These are phyloP conservation scores for Xylaria palmicola DNA, from an alignment of 495 filamentous ascomycete species.

Conservation along the genomic window DNA sequence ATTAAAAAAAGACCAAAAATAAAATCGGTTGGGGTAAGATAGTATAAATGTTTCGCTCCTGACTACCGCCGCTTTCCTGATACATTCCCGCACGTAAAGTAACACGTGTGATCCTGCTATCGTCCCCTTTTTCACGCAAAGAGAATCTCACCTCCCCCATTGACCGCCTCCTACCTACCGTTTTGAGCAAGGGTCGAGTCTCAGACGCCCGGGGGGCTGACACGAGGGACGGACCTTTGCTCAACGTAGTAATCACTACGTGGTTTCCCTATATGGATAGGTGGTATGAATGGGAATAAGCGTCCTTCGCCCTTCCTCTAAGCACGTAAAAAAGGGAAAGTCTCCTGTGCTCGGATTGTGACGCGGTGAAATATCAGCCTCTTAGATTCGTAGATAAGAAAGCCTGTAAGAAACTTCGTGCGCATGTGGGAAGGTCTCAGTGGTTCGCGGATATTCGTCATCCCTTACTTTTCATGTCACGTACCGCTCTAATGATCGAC, in stretches of 20 bases:
- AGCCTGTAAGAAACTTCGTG: neutral
- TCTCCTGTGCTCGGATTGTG: neutral
- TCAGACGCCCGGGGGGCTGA: too few species aligned
- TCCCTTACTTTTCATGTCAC: neutral
- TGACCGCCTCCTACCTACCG: neutral
- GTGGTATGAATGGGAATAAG: neutral
- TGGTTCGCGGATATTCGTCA: neutral
- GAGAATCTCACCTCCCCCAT: neutral
- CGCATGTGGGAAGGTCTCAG: neutral
- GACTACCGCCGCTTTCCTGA: too few species aligned
- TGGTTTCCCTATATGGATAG: neutral
- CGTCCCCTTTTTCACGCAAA: neutral
- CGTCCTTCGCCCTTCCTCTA: neutral
- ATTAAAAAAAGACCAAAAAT: too few species aligned
- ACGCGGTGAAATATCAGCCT: neutral
- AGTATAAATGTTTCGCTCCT: too few species aligned
- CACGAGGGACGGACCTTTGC: too few species aligned
- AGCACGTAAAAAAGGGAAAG: neutral
- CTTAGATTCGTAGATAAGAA: neutral
- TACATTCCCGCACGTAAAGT: too few species aligned
- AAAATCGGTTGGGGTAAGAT: too few species aligned
- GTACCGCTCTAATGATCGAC: neutral
- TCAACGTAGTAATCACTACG: conserved; percentile 3
- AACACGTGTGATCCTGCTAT: neutral
- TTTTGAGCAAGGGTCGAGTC: neutral